phyloP scores from a whole-genome alignment of 2,329 filamentous ascomycete genomes.

The Talaromyces marneffei region DNA sequence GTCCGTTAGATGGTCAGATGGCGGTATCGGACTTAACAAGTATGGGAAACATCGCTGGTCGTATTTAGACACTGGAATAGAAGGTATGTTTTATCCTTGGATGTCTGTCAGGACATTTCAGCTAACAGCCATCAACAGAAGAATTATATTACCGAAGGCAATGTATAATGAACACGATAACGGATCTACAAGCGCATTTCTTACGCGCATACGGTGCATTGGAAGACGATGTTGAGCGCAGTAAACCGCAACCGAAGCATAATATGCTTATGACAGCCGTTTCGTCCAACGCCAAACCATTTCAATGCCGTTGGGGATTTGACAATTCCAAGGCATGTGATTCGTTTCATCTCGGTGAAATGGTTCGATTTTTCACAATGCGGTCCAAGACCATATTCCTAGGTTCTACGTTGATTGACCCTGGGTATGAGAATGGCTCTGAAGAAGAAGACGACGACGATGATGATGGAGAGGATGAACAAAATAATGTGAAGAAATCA shows the following conservation, averaged over 20 bases:
- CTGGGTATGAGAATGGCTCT: conserved; percentile 23
- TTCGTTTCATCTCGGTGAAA: conserved; percentile 41
- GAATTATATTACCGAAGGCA: conserved; percentile 40
- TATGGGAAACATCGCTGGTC: conserved; percentile 29
- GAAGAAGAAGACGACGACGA: conserved; percentile 11
- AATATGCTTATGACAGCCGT: conserved; percentile 15
- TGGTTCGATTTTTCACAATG: conserved; percentile 38
- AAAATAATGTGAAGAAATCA: conserved; percentile 8
- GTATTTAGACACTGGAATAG: conserved; percentile 33
- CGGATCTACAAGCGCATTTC: conserved; percentile 39
- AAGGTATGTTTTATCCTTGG: conserved; percentile 26
- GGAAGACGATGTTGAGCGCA: conserved; percentile 20
- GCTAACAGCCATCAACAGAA: conserved; percentile 24
- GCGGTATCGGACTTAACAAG: conserved; percentile 18
- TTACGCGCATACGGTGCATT: conserved; percentile 37
- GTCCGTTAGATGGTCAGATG: conserved; percentile 32
- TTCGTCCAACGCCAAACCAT: conserved; percentile 20
- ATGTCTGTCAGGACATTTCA: not conserved
- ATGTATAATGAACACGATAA: conserved; percentile 38
- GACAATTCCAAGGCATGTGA: conserved; percentile 40
- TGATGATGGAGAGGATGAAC: conserved; percentile 13
- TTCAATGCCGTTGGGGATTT: conserved; percentile 39
- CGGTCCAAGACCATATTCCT: conserved; percentile 38
- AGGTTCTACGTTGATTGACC: conserved; percentile 36
- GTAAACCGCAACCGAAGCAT: not conserved